Base-by-base conservation (phyloP, 176 grass and related monocot genomes). In the Oryza meridionalis region DNA sequence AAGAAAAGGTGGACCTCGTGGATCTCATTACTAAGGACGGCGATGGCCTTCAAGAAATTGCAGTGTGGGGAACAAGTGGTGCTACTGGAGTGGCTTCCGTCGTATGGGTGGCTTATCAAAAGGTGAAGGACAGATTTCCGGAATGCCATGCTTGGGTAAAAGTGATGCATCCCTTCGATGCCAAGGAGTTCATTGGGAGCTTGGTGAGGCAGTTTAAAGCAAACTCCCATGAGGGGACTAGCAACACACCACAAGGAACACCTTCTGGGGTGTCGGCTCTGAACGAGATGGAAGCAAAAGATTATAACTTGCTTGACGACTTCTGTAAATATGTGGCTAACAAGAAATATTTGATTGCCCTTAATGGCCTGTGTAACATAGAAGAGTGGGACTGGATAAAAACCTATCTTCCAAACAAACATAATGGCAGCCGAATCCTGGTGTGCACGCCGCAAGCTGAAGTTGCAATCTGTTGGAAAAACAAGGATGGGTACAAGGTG, bases 391-490 rank as follows among this genome's bases (percentile, higher is more conserved):
- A 43, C 1, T 15, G 19, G 6, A 81, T 87, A 4, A 75, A 67
- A 35, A 49, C 43, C 12, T 65, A 22, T 9, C 62, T 86, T n/a
- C 67, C 84, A 2, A 15, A 67, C 22, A 22, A 51, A 19, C 11
- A 11, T 11, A 76, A 76, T 0, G 78, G 78, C 0, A 82, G 85
- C 17, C 16, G 78, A 42, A 44, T 82, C 4, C 65, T 87, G 6
- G 22, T 82, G 7, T 81, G 33, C 35, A 87, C 85, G 2, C 43
- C 33, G 1, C 47, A 24, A 2, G 12, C 17, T 14, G 2, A 22
- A 4, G 43, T 82, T 27, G 79, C 79, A 35, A 33, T 3, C 22
- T 67, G 24, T 32, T 67, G 58, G 26, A 26, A 26, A 26, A 26
- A 26, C 19, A 63, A 43, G 1, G 16, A 4, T 4, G 4, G 3